Evolutionary conservation across 352 stramenopile genomes (phyloP).

Genomic region (Globisporangium echinulatum): DNA sequence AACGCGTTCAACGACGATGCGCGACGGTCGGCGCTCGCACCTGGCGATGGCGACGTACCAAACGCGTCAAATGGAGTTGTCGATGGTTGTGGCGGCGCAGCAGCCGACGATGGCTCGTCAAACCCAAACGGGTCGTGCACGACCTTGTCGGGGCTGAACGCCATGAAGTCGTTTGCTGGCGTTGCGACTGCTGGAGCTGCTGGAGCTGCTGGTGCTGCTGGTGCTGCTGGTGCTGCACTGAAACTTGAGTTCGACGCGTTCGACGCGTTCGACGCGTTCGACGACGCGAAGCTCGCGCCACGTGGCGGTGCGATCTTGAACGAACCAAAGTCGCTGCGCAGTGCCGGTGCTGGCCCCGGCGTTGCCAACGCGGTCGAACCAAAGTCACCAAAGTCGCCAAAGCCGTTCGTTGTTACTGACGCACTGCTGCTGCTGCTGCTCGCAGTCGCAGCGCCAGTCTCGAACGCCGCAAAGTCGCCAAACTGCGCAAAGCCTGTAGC

Average conservation of each 20-base stretch:
- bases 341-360: slow-evolving; percentile 20
- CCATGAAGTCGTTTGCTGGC: slow-evolving; percentile 56
- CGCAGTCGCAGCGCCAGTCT: slow-evolving; percentile 5
- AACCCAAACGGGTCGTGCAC: slow-evolving; percentile 53
- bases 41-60: slow-evolving; percentile 11
- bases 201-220: slow-evolving; percentile 1
- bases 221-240: slow-evolving; percentile 1
- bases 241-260: not conserved
- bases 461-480: slow-evolving; percentile 77
- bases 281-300: slow-evolving; percentile 35
- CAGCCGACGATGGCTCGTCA: slow-evolving; percentile 21
- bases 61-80: slow-evolving; percentile 21
- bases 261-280: slow-evolving; percentile 9
- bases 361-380: slow-evolving; percentile 20
- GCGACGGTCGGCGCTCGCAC: not conserved
- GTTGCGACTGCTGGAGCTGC: slow-evolving; percentile 11
- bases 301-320: slow-evolving; percentile 70
- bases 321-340: slow-evolving; percentile 39
- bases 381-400: slow-evolving; percentile 56
- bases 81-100: slow-evolving; percentile 1
- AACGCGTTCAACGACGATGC: slow-evolving; percentile 14
- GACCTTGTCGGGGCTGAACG: slow-evolving; percentile 38
- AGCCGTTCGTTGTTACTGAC: slow-evolving; percentile 21
- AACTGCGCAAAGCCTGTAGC: slow-evolving; percentile 46
- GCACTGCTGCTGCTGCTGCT: slow-evolving; percentile 22